Base-by-base conservation (phyloP, 2,329 filamentous ascomycete species). In the Rasamsonia emersonii region DNA sequence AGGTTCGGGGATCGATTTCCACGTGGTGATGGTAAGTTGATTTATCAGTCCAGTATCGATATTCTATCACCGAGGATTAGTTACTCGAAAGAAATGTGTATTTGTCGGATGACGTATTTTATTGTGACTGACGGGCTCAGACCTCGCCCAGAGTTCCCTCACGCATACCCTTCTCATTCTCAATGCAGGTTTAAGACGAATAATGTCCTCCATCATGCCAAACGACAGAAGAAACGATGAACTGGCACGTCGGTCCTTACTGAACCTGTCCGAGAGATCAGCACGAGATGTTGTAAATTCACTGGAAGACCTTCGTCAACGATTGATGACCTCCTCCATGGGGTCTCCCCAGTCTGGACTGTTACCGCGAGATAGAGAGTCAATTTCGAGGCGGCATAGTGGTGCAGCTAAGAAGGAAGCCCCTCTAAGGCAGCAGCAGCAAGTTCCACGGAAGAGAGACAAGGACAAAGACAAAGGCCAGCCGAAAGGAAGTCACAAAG, bases 81-180 rank as follows among this genome's bases (percentile, higher is more conserved):
- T n/a, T n/a, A n/a, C n/a, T n/a, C n/a, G n/a, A n/a, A n/a, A n/a
- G n/a, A n/a, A n/a, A n/a, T n/a, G n/a, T n/a, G n/a, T n/a, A n/a
- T n/a, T n/a, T 25, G 10, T 3, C 11, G 9, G 16, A 26, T 16
- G 9, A 11, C 3, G 13, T 16, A 7, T 31, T 16, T 10, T 31
- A 24, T 10, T 14, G 3, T 14, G 24, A 30, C 20, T 13, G n/a
- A 30, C 13, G 1, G 11, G 11, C 11, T 9, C 8, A 32, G 34
- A 33, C 13, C 18, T 30, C 28, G 34, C 34, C 11, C 27, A 36
- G 13, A 19, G 29, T 9, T 36, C 34, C 6, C 16, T 36, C 5
- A 32, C 31, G 10, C 34, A 18, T 26, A 36, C 30, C 5, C 34
- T 36, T 8, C 34, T 36, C 11, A 20, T 32, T 9, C 24, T 36